Percentiles rank a stretch among this genome's conserved stretches.
Conservation (phyloP, 805 yeast species). For the Kluyveromyces wickerhamii region DNA sequence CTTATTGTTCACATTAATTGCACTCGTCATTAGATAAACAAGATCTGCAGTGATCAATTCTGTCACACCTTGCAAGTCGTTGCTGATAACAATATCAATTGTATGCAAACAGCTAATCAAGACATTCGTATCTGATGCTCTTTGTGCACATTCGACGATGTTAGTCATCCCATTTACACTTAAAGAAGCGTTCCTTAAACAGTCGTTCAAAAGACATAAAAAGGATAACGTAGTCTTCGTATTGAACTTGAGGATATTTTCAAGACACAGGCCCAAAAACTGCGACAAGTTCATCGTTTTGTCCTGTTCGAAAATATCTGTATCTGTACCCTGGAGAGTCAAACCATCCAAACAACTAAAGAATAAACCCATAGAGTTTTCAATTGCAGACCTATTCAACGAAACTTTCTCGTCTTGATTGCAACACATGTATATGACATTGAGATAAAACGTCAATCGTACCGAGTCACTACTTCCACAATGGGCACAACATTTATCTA, state of each 20-base stretch:
- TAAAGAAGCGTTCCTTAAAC: conserved; percentile 2
- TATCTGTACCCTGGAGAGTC: conserved; percentile 5
- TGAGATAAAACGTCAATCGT: conserved; percentile 50
- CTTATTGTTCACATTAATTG: conserved; percentile 2
- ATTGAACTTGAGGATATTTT: not conserved
- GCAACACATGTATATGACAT: conserved; percentile 41
- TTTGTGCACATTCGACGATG: conserved; percentile 20
- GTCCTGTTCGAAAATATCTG: not conserved
- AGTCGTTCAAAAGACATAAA: conserved; percentile 2
- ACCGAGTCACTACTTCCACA: conserved; percentile 37
- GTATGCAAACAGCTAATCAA: conserved; percentile 30
- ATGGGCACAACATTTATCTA: conserved; percentile 49
- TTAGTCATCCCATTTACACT: conserved; percentile 1
- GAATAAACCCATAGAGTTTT: conserved; percentile 46
- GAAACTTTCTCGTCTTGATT: conserved; percentile 14
- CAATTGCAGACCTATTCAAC: conserved; percentile 20
- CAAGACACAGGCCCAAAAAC: not conserved
- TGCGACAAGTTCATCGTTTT: not conserved
- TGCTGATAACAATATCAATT: conserved; percentile 19
- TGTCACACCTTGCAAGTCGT: conserved; percentile 15
- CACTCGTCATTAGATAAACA: not conserved
- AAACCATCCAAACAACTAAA: conserved; percentile 35
- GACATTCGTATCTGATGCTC: conserved; percentile 32
- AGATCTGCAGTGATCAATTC: conserved; percentile 16
- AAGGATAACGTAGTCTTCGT: conserved; percentile 1